phyloP scores from a whole-genome alignment of 1,139 yeast species.

The Candida buenavistaensis region DNA sequence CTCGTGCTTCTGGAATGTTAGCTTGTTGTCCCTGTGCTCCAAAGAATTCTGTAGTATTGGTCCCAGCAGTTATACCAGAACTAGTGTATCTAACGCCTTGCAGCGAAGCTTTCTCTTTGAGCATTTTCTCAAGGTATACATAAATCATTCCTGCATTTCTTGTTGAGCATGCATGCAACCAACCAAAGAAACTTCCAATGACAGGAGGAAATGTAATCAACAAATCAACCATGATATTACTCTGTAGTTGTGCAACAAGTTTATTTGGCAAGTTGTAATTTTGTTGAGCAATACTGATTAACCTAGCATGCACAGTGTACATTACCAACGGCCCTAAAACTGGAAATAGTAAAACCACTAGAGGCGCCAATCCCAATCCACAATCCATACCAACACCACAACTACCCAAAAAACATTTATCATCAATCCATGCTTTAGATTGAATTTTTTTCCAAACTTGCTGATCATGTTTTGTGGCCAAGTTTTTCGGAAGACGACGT shows the following conservation, averaged over 20 bases:
- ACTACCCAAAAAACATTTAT: conserved; percentile 76
- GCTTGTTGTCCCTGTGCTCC: conserved; percentile 7
- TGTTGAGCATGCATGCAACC: conserved; percentile 87
- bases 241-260: conserved; percentile 66
- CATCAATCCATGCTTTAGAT: conserved; percentile 81
- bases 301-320: conserved; percentile 73
- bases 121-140: conserved; percentile 41
- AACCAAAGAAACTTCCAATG: conserved; percentile 71
- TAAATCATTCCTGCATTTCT: conserved; percentile 81
- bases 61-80: conserved; percentile 15
- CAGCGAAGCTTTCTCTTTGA: conserved; percentile 30
- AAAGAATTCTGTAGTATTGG: conserved; percentile 6
- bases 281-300: conserved; percentile 57
- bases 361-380: conserved; percentile 76
- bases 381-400: conserved; percentile 68
- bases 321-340: conserved; percentile 77
- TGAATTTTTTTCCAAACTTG: conserved; percentile 73
- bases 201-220: conserved; percentile 76
- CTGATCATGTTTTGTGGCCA: conserved; percentile 58
- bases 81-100: conserved; percentile 24
- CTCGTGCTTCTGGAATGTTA: background rate
- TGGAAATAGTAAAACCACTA: conserved; percentile 64
- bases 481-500: conserved; percentile 57
- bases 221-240: conserved; percentile 71
- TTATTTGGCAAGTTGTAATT: conserved; percentile 59